phyloP scores from a whole-genome alignment of 1,284 basidiomycete genomes.

The Rhodofomes roseus region DNA sequence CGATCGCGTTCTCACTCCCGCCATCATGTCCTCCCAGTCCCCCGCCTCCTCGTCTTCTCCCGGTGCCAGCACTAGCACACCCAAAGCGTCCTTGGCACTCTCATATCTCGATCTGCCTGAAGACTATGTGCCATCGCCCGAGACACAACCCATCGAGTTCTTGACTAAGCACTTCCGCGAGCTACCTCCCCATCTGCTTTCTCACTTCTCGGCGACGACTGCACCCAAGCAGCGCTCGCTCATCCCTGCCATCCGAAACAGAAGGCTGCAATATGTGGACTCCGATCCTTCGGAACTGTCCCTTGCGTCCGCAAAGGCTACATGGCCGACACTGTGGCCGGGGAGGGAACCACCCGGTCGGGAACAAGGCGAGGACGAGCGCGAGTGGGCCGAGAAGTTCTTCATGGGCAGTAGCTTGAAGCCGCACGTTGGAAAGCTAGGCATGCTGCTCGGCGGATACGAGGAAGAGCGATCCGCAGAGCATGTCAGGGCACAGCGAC shows the following conservation, averaged over 20 bases:
- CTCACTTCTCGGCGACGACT: constrained; percentile 56
- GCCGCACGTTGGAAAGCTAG: constrained; percentile 68
- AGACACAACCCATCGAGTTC: constrained; percentile 55
- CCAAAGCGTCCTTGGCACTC: constrained; percentile 32
- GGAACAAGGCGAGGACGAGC: constrained; percentile 61
- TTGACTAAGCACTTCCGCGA: constrained; percentile 52
- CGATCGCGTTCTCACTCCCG: background rate
- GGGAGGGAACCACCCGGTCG: constrained; percentile 42
- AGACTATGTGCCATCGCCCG: constrained; percentile 59
- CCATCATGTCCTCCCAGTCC: background rate
- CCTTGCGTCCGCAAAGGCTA: constrained; percentile 45
- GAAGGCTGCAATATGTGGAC: constrained; percentile 57
- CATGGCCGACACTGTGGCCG: constrained; percentile 67
- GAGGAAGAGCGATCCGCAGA: constrained; percentile 74
- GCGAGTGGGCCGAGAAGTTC: constrained; percentile 56
- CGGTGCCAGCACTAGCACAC: background rate
- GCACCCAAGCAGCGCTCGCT: constrained; percentile 63
- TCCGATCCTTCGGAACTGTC: constrained; percentile 51
- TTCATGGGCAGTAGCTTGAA: constrained; percentile 54
- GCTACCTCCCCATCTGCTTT: constrained; percentile 64
- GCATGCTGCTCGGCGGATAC: constrained; percentile 58
- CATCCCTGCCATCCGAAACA: constrained; percentile 63
- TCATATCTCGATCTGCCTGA: constrained; percentile 59
- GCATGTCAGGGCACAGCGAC: constrained; percentile 45
- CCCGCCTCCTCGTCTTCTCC: background rate